Evolutionary conservation across 2,329 filamentous ascomycete genomes (phyloP).

Genomic region (Venturia pyrina): DNA sequence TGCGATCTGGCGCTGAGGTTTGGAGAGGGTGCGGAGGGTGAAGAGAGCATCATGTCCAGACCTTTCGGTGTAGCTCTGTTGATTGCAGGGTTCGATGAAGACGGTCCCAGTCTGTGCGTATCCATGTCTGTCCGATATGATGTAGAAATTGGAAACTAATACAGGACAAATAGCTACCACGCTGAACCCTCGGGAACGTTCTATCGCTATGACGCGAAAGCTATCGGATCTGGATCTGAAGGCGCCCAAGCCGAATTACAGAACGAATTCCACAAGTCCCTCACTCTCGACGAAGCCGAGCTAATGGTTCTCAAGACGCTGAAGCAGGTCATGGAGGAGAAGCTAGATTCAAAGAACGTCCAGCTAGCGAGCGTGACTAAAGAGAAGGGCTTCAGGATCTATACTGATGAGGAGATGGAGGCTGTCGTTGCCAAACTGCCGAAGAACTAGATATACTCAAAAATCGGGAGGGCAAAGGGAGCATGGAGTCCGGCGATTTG

Average conservation of each 20-base stretch:
- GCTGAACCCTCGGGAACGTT: constrained; percentile 97
- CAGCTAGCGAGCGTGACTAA: constrained; percentile 96
- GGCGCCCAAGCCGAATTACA: constrained; percentile 96
- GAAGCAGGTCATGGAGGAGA: constrained; percentile 99
- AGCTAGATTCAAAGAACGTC: constrained; percentile 96
- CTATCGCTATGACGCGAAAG: constrained; percentile 98
- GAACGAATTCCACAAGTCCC: constrained; percentile 97
- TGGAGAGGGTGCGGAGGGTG: constrained; percentile 91
- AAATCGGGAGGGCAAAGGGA: not conserved
- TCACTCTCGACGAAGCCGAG: constrained; percentile 87
- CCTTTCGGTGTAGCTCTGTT: constrained; percentile 94
- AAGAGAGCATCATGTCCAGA: constrained; percentile 97
- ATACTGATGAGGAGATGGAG: constrained; percentile 95
- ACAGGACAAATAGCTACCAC: constrained; percentile 56
- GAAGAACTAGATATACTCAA: constrained; percentile 30
- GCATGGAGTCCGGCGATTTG: constrained; percentile 7
- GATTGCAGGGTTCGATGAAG: constrained; percentile 95
- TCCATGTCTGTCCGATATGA: not conserved
- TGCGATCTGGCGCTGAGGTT: constrained; percentile 94
- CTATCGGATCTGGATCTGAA: constrained; percentile 93
- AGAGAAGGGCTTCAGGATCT: constrained; percentile 97
- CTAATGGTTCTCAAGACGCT: constrained; percentile 92
- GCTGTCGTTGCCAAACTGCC: constrained; percentile 73
- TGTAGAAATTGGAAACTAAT: not conserved
- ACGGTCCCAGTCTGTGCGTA: constrained; percentile 75